Conservation (phyloP, 148 eudicot species). For the Dianthus caryophyllus region DNA sequence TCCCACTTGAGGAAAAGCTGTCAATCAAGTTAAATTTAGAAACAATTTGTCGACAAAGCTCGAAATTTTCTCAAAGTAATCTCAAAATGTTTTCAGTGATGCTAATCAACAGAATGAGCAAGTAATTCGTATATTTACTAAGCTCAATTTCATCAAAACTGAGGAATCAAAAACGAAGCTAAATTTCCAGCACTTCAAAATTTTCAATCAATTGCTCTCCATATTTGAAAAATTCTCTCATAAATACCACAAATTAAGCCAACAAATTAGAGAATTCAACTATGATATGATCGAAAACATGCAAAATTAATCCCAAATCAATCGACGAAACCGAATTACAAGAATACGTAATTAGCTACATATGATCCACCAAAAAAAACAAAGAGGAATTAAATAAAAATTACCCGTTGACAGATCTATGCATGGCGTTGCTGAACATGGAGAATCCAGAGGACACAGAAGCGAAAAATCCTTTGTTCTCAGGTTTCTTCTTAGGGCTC, state of each 20-base stretch:
- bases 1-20: no score
- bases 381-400: background rate
- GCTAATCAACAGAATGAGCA: background rate
- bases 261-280: background rate
- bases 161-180: background rate
- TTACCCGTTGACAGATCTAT: conserved; percentile 51
- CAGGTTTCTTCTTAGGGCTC: conserved; percentile 40
- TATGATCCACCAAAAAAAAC: background rate
- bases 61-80: no score
- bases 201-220: background rate
- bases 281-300: background rate
- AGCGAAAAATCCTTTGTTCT: conserved; percentile 57
- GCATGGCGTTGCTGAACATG: conserved; percentile 71
- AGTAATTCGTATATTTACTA: background rate
- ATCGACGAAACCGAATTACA: background rate
- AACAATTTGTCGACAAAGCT: no score
- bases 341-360: background rate
- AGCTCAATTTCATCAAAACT: background rate
- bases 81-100: no score
- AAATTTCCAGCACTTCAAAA: background rate
- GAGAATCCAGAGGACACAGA: conserved; percentile 66
- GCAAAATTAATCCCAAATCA: background rate
- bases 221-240: background rate
- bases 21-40: no score
- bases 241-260: background rate